These are phyloP conservation scores for Cladobotryum mycophilum DNA, from an alignment of 2,329 filamentous ascomycete genomes.

Conservation along the genomic window DNA sequence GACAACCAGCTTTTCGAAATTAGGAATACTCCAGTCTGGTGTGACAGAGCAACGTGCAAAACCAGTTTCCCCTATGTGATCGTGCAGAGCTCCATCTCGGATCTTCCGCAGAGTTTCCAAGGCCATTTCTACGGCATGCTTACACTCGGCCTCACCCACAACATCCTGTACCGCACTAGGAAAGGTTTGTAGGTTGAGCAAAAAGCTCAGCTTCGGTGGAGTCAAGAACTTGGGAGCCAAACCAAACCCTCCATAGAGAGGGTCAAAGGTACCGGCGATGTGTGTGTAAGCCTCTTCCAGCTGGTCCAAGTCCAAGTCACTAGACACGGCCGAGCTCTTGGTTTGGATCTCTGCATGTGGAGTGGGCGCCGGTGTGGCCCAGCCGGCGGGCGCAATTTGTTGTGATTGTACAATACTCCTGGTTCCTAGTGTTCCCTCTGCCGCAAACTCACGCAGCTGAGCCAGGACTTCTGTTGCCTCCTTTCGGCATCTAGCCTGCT, in stretches of 20 bases:
- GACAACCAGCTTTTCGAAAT: slow-evolving; percentile 96
- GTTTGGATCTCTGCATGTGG: slow-evolving; percentile 17
- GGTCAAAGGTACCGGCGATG: slow-evolving; percentile 75
- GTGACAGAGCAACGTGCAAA: slow-evolving; percentile 80
- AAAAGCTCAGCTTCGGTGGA: slow-evolving; percentile 74
- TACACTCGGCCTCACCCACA: slow-evolving; percentile 76
- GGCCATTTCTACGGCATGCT: slow-evolving; percentile 69
- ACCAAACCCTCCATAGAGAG: slow-evolving; percentile 72
- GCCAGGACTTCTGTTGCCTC: slow-evolving; percentile 77
- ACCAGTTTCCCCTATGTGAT: slow-evolving; percentile 48
- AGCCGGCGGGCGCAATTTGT: slow-evolving; percentile 24
- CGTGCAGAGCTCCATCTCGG: slow-evolving; percentile 46
- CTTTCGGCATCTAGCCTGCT: slow-evolving; percentile 74
- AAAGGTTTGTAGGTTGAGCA: slow-evolving; percentile 68
- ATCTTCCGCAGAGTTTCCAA: slow-evolving; percentile 75
- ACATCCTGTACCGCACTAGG: slow-evolving; percentile 71
- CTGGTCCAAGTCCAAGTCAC: slow-evolving; percentile 80
- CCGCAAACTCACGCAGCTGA: slow-evolving; percentile 79
- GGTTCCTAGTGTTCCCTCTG: slow-evolving; percentile 69
- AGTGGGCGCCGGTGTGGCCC: slow-evolving; percentile 25
- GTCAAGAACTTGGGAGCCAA: slow-evolving; percentile 83
- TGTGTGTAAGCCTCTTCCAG: slow-evolving; percentile 83
- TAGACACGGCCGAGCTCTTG: slow-evolving; percentile 37
- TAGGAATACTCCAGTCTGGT: slow-evolving; percentile 84
- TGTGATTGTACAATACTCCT: slow-evolving; percentile 26